A percentile compares a stretch with the other conserved stretches of the same genome.
Evolutionary conservation across 169 alveolate species (phyloP).

Genomic region (Cystoisospora suis): DNA sequence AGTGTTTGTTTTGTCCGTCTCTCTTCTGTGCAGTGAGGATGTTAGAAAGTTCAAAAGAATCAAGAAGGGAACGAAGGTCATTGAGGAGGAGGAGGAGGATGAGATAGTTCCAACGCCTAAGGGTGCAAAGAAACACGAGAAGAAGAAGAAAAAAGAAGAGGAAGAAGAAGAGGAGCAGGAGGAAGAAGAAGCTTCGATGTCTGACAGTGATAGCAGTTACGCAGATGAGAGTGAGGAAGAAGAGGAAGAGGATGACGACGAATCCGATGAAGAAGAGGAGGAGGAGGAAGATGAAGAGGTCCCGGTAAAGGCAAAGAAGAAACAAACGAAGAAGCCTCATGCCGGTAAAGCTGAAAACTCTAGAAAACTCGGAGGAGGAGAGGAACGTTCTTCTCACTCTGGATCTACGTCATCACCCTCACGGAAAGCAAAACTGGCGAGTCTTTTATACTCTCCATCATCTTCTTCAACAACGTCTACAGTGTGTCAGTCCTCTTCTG

Average conservation of each 20-base stretch:
- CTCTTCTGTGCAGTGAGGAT: neutral
- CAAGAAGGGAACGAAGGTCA: neutral
- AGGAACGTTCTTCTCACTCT: neutral
- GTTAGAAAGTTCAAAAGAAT: neutral
- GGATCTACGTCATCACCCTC: neutral
- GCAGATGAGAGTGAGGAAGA: conserved; percentile 23
- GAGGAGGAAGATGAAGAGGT: conserved; percentile 34
- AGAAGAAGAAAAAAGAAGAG: neutral
- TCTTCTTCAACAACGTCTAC: neutral
- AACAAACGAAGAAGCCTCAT: neutral
- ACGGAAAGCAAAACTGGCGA: neutral
- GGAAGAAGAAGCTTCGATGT: neutral
- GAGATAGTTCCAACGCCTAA: neutral
- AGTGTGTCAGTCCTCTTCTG: neutral
- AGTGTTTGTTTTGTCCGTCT: too few relatives aligned
- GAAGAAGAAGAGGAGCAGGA: conserved; percentile 33
- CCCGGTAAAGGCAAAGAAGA: conserved; percentile 21
- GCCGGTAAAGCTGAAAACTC: neutral
- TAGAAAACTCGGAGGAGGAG: neutral
- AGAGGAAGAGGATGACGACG: neutral
- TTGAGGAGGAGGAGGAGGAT: neutral
- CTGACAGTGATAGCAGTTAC: neutral
- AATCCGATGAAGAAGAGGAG: conserved; percentile 5
- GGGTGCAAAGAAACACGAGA: conserved; percentile 1
- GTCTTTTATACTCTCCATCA: neutral